Conservation (phyloP, 2,329 filamentous ascomycete species). For the Zymoseptoria ardabiliae region DNA sequence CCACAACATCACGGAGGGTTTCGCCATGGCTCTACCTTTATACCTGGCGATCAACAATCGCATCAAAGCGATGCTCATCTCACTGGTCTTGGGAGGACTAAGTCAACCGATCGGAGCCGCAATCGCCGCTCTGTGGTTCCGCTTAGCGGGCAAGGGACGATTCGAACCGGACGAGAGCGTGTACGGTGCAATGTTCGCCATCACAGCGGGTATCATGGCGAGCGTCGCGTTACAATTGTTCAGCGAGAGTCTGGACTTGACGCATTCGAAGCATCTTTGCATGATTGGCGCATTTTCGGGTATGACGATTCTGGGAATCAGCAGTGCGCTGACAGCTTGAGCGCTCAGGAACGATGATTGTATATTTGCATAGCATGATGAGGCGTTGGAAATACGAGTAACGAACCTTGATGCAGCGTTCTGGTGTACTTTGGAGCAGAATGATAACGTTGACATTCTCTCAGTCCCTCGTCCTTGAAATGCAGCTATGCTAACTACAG, state of each 20-base stretch:
- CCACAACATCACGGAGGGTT: slow-evolving; percentile 96
- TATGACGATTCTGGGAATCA: slow-evolving; percentile 80
- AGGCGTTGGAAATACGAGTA: background rate
- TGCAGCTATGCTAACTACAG: background rate
- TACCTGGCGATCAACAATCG: slow-evolving; percentile 84
- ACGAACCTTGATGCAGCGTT: background rate
- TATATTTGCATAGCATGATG: background rate
- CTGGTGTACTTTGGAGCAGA: background rate
- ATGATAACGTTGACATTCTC: background rate
- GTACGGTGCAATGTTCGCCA: slow-evolving; percentile 78
- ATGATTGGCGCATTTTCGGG: slow-evolving; percentile 75
- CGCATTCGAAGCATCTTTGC: slow-evolving; percentile 69
- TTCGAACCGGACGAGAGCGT: slow-evolving; percentile 48
- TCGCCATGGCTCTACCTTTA: slow-evolving; percentile 83
- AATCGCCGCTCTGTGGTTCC: slow-evolving; percentile 80
- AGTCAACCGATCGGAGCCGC: slow-evolving; percentile 81
- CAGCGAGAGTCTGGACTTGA: slow-evolving; percentile 74
- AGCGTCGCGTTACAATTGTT: slow-evolving; percentile 86
- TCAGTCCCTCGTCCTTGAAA: background rate
- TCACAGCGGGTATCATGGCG: slow-evolving; percentile 90
- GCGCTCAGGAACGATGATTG: background rate
- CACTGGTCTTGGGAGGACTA: slow-evolving; percentile 73
- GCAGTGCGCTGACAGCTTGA: slow-evolving; percentile 70
- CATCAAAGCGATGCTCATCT: slow-evolving; percentile 74
- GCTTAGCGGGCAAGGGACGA: slow-evolving; percentile 46